Evolutionary conservation across 2,329 filamentous ascomycete genomes (phyloP).

Genomic region (Niveomyces coronatus): DNA sequence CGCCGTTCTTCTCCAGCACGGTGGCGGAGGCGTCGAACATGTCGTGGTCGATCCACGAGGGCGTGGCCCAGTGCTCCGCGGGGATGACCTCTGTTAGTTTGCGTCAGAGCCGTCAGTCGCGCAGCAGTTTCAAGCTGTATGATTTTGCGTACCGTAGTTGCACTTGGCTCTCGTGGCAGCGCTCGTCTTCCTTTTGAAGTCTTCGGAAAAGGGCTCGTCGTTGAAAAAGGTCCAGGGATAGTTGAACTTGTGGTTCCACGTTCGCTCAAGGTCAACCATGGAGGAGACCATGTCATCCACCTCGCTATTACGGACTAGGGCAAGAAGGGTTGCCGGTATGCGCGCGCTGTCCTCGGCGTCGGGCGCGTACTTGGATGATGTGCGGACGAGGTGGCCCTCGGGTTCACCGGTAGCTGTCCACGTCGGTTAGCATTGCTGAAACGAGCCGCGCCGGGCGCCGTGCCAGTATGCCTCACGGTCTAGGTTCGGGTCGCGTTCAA

Average conservation of each 20-base stretch:
- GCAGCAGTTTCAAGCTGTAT: conserved; percentile 2
- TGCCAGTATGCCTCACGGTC: conserved; percentile 57
- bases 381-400: conserved; percentile 61
- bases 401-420: conserved; percentile 72
- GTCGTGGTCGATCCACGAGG: conserved; percentile 84
- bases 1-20: conserved; percentile 69
- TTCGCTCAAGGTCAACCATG: conserved; percentile 85
- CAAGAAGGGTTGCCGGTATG: conserved; percentile 87
- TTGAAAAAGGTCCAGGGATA: conserved; percentile 99
- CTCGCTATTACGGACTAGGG: conserved; percentile 88
- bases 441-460: conserved; percentile 2
- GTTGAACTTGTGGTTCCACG: conserved; percentile 98
- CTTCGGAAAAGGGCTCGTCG: conserved; percentile 82
- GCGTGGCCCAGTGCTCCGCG: conserved; percentile 88
- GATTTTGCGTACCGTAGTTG: conserved; percentile 54
- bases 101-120: conserved; percentile 10
- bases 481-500: conserved; percentile 72
- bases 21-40: conserved; percentile 77
- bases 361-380: conserved; percentile 66
- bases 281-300: conserved; percentile 72
- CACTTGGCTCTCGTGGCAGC: conserved; percentile 82
- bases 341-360: conserved; percentile 67
- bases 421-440: conserved; percentile 11
- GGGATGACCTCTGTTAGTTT: conserved; percentile 63
- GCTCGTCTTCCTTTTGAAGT: conserved; percentile 77